Percentiles rank a stretch among this genome's conserved stretches.
Evolutionary conservation across 306 rosid genomes (phyloP).

Genomic region (Fragaria ananassa): DNA sequence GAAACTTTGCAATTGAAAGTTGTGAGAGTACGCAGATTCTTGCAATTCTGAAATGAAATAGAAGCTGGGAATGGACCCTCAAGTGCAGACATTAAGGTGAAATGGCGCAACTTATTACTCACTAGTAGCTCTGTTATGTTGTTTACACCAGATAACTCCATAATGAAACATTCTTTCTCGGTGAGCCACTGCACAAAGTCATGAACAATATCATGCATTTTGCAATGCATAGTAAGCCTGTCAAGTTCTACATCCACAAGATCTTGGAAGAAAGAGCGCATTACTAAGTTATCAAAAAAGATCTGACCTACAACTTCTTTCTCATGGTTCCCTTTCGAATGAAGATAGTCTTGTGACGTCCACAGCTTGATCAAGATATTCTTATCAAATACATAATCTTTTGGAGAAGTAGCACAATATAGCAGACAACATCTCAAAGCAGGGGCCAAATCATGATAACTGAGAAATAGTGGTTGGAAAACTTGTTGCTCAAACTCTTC

Average conservation of each 20-base stretch:
- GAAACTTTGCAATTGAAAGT: too few species aligned
- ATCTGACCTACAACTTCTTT: background rate
- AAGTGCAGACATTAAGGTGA: background rate
- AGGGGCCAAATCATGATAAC: constrained; percentile 1
- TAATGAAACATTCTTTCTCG: background rate
- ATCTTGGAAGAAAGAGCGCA: constrained; percentile 16
- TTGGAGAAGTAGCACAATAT: constrained; percentile 5
- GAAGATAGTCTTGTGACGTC: background rate
- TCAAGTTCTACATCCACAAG: background rate
- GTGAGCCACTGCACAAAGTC: constrained; percentile 17
- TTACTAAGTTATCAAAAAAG: background rate
- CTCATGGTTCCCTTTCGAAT: background rate
- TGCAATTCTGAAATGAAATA: too few species aligned
- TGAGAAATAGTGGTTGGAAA: constrained; percentile 1
- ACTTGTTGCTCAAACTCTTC: background rate
- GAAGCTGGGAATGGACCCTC: background rate
- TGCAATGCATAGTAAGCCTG: background rate
- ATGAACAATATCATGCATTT: constrained; percentile 15
- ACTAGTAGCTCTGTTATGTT: background rate
- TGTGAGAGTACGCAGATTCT: background rate
- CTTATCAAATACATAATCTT: background rate
- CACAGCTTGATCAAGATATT: background rate
- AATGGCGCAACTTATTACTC: background rate
- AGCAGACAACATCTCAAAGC: background rate
- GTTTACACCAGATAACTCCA: background rate